phyloP scores from a whole-genome alignment of 2,329 filamentous ascomycete genomes.

The Epicoccum nigrum region DNA sequence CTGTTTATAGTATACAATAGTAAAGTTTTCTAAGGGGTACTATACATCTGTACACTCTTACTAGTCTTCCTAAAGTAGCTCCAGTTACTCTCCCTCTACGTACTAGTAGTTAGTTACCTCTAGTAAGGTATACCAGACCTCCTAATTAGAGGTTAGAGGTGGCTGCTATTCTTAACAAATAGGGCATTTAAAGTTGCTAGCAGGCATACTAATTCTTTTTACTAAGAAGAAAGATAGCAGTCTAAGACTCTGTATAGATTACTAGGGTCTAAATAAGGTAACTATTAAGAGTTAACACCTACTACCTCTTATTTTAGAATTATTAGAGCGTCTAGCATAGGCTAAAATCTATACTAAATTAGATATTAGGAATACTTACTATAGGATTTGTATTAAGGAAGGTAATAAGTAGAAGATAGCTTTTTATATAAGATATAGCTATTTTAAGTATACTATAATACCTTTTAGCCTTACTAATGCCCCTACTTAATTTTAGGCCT shows the following conservation, averaged over 20 bases:
- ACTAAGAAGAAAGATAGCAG: neutral
- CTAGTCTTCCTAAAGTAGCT: too few species aligned
- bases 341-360: neutral
- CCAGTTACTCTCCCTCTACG: too few species aligned
- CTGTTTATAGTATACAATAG: too few species aligned
- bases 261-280: neutral
- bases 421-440: neutral
- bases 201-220: neutral
- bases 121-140: too few species aligned
- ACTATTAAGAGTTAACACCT: neutral
- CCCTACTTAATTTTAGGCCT: neutral
- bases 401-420: neutral
- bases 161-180: too few species aligned
- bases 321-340: neutral
- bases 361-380: neutral
- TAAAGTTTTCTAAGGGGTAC: too few species aligned
- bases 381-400: neutral
- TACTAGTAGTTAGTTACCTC: too few species aligned
- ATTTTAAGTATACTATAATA: neutral
- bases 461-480: neutral
- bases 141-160: too few species aligned
- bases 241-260: neutral
- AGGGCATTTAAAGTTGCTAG: neutral
- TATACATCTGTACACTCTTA: too few species aligned
- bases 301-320: neutral